A percentile compares a stretch with the other conserved stretches of the same genome.
These are phyloP conservation scores for Cercophora newfieldiana DNA, from an alignment of 495 filamentous ascomycete species.

Conservation along the genomic window DNA sequence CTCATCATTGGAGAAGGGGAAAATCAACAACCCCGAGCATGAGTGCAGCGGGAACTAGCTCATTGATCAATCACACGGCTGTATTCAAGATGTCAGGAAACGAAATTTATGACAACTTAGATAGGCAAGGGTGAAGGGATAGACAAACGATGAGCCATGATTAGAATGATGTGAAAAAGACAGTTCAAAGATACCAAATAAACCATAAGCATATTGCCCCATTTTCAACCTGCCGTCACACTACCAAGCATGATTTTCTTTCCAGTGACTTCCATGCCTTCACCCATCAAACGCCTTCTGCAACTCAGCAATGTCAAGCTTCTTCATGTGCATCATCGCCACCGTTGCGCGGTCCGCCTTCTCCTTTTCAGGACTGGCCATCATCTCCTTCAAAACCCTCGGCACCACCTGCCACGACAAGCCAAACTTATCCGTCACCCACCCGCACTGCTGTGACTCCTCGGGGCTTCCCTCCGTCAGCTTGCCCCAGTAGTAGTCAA, in stretches of 20 bases:
- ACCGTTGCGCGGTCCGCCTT: constrained; percentile 22
- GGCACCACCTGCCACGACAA: constrained; percentile 45
- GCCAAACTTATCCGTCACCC: constrained; percentile 42
- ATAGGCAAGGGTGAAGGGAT: too few species aligned
- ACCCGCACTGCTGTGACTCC: constrained; percentile 35
- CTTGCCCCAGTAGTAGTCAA: constrained; percentile 44
- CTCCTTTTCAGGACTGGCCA: constrained; percentile 23
- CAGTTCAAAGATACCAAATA: too few species aligned
- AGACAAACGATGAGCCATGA: too few species aligned
- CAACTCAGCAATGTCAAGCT: constrained; percentile 38
- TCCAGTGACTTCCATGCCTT: too few species aligned
- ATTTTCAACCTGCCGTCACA: too few species aligned
- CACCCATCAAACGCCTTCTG: constrained; percentile 32
- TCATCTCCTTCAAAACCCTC: constrained; percentile 27
- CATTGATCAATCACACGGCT: too few species aligned
- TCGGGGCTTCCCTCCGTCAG: constrained; percentile 35
- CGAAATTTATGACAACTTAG: too few species aligned
- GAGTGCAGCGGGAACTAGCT: too few species aligned
- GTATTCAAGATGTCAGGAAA: too few species aligned
- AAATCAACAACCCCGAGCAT: not conserved
- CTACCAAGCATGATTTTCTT: too few species aligned
- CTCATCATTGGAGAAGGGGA: not conserved
- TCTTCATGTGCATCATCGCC: constrained; percentile 41
- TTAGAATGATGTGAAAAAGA: too few species aligned
- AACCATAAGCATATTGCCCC: too few species aligned